Evolutionary conservation across 2,329 filamentous ascomycete genomes (phyloP).

Genomic region (Trichoderma sp.): DNA sequence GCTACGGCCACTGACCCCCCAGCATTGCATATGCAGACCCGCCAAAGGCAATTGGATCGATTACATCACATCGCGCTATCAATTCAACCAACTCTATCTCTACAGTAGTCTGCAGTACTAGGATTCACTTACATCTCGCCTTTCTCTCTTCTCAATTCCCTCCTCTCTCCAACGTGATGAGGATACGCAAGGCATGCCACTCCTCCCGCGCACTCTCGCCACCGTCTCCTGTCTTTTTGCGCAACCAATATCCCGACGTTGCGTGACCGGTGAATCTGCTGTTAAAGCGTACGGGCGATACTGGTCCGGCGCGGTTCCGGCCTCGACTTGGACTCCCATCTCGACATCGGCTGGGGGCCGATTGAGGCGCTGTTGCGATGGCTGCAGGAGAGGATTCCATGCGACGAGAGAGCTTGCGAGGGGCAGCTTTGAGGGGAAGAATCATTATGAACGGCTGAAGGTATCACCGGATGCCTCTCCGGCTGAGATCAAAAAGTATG

Average conservation of each 20-base stretch:
- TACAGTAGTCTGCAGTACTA: not conserved
- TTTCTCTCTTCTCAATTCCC: not conserved
- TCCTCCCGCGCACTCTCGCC: constrained; percentile 33
- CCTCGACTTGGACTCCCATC: not conserved
- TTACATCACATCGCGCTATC: constrained; percentile 31
- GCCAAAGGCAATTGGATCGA: constrained; percentile 26
- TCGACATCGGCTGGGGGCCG: not conserved
- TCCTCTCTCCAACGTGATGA: constrained; percentile 42
- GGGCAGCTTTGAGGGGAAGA: constrained; percentile 38
- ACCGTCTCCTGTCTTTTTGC: constrained; percentile 7
- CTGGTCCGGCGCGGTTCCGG: not conserved
- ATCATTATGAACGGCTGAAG: constrained; percentile 80
- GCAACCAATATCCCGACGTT: constrained; percentile 1
- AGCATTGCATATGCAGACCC: constrained; percentile 24
- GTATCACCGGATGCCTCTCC: constrained; percentile 67
- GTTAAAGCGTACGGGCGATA: not conserved
- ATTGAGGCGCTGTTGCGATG: constrained; percentile 22
- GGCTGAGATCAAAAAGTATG: constrained; percentile 79
- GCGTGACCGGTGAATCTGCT: not conserved
- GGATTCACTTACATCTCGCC: not conserved
- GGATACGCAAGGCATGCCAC: constrained; percentile 55
- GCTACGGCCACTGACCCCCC: constrained; percentile 17
- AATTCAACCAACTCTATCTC: not conserved
- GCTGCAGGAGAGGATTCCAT: constrained; percentile 24
- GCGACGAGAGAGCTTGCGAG: constrained; percentile 22